A percentile compares a stretch with the other conserved stretches of the same genome.
Evolutionary conservation across 2,329 filamentous ascomycete species (phyloP).

Genomic region (Tricladium varicosporioides): DNA sequence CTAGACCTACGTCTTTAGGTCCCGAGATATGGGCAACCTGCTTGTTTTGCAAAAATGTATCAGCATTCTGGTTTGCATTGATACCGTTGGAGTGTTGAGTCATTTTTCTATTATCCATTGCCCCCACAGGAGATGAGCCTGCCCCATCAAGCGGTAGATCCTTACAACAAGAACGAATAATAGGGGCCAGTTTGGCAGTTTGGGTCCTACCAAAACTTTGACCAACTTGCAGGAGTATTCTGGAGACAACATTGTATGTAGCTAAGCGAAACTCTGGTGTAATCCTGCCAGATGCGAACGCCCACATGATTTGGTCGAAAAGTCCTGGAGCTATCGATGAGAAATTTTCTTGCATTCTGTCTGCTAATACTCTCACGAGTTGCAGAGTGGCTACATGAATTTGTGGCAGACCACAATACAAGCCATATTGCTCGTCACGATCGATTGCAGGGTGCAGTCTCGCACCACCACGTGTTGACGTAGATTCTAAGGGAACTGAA

Average conservation of each 20-base stretch:
- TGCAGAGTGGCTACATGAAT: slow-evolving; percentile 71
- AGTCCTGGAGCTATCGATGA: slow-evolving; percentile 61
- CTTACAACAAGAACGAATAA: slow-evolving; percentile 69
- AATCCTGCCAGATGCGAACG: slow-evolving; percentile 60
- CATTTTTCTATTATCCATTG: slow-evolving; percentile 27
- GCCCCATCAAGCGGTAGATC: slow-evolving; percentile 60
- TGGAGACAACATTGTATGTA: slow-evolving; percentile 57
- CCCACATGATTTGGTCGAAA: slow-evolving; percentile 69
- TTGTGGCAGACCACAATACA: slow-evolving; percentile 70
- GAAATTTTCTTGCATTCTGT: slow-evolving; percentile 56
- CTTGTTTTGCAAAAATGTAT: slow-evolving; percentile 62
- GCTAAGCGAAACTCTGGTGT: slow-evolving; percentile 54
- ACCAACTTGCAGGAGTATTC: slow-evolving; percentile 61
- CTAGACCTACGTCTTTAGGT: slow-evolving; percentile 45
- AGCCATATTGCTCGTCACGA: slow-evolving; percentile 76
- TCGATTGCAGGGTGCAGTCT: slow-evolving; percentile 70
- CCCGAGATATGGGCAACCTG: slow-evolving; percentile 23
- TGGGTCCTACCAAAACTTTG: slow-evolving; percentile 64
- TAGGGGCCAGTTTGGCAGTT: slow-evolving; percentile 58
- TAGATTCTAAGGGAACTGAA: slow-evolving; percentile 39
- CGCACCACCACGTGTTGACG: slow-evolving; percentile 31
- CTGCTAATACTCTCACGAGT: slow-evolving; percentile 55
- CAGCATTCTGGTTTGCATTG: slow-evolving; percentile 59
- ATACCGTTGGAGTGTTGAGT: slow-evolving; percentile 30
- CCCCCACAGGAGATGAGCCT: slow-evolving; percentile 29